These are phyloP conservation scores for Ligustrum vulgare DNA, from an alignment of 257 asterid species.

Conservation along the genomic window DNA sequence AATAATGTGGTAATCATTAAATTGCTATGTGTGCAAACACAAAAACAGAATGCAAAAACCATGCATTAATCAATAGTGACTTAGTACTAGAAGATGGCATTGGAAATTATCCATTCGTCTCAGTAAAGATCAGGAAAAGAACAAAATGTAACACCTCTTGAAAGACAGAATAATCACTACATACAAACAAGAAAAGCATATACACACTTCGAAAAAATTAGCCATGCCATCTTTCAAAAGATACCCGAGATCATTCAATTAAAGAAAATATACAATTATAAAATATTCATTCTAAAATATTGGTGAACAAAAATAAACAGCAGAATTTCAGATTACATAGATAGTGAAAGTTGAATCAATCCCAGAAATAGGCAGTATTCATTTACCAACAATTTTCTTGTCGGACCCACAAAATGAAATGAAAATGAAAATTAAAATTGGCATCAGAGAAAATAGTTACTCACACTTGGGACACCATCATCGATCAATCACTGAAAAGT, in stretches of 20 bases:
- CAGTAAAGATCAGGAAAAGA: background rate
- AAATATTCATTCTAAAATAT: background rate
- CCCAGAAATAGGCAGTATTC: background rate
- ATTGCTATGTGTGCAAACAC: background rate
- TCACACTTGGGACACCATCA: constrained; percentile 12
- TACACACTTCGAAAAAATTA: background rate
- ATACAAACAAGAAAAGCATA: background rate
- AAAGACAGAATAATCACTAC: background rate
- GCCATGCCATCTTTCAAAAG: too few species aligned
- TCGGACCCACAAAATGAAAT: background rate
- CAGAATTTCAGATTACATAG: background rate
- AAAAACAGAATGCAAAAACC: background rate
- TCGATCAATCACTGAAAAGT: background rate
- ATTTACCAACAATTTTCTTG: background rate
- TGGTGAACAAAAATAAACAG: background rate
- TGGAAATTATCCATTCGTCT: background rate
- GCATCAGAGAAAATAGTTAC: background rate
- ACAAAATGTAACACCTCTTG: background rate
- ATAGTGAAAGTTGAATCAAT: background rate
- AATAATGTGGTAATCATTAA: constrained; percentile 1
- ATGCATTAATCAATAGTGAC: background rate
- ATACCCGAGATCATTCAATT: background rate
- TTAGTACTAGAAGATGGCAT: constrained; percentile 2
- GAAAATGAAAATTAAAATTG: background rate
- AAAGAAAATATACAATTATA: background rate